phyloP scores from a whole-genome alignment of 176 grass and related monocot species.

The Hyparrhenia diplandra region DNA sequence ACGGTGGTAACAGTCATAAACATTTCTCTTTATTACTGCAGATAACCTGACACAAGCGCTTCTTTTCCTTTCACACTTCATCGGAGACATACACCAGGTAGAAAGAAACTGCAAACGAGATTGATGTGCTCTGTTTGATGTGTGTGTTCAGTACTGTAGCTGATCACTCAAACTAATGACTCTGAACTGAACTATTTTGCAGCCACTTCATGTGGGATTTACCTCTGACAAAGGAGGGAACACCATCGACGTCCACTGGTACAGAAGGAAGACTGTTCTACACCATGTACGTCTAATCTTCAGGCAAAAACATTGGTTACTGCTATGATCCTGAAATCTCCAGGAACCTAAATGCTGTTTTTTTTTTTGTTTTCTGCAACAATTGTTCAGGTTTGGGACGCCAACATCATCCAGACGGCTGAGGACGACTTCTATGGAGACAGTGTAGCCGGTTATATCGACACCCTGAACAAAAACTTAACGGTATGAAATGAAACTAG shows the following conservation, averaged over 20 bases:
- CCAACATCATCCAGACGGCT: conserved; percentile 31
- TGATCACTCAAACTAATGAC: not conserved
- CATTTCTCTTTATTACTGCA: not conserved
- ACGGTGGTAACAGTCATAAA: not conserved
- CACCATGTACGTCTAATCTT: conserved; percentile 42
- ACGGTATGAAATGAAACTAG: conserved; percentile 3
- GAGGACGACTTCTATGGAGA: conserved; percentile 17
- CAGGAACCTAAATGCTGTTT: not conserved
- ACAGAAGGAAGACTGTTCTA: conserved; percentile 53
- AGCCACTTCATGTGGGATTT: conserved; percentile 75
- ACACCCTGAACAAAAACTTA: conserved; percentile 27
- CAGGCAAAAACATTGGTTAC: not conserved
- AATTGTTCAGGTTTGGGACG: conserved; percentile 40
- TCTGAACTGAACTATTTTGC: not conserved
- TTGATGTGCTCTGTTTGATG: not conserved
- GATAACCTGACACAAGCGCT: conserved; percentile 73
- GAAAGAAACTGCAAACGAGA: not conserved
- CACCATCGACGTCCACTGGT: conserved; percentile 63
- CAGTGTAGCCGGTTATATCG: not conserved
- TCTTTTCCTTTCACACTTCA: conserved; percentile 65
- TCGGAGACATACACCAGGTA: conserved; percentile 73
- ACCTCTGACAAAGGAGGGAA: conserved; percentile 62
- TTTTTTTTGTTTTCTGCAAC: not conserved
- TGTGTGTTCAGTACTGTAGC: not conserved
- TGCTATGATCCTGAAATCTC: not conserved